Percentiles rank a stretch among this genome's conserved stretches.
phyloP scores from a whole-genome alignment of 495 filamentous ascomycete genomes.

The Pyrenopolyporus hunteri region DNA sequence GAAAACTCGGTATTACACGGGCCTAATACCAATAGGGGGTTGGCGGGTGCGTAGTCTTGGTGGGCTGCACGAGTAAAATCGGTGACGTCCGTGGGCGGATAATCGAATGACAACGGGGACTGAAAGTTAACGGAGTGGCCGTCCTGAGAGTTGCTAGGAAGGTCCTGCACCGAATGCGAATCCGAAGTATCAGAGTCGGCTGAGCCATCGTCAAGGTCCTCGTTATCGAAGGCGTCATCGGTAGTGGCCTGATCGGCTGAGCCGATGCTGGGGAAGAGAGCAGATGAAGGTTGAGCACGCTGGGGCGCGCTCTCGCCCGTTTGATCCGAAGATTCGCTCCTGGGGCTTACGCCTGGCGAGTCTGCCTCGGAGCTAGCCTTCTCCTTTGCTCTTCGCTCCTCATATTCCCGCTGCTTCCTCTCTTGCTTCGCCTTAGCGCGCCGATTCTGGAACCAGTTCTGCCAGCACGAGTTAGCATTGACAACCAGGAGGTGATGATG shows the following conservation, averaged over 20 bases:
- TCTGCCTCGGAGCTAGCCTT: conserved; percentile 51
- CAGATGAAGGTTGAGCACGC: conserved; percentile 46
- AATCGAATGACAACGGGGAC: conserved; percentile 15
- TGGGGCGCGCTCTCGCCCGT: conserved; percentile 43
- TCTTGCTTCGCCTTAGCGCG: conserved; percentile 84
- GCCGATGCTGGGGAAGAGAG: conserved; percentile 40
- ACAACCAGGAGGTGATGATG: not conserved
- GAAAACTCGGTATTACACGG: conserved; percentile 2
- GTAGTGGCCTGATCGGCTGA: conserved; percentile 19
- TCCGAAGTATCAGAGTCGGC: conserved; percentile 1
- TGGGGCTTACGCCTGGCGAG: conserved; percentile 41
- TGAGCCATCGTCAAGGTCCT: conserved; percentile 27
- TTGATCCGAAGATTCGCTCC: conserved; percentile 35
- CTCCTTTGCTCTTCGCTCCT: conserved; percentile 60
- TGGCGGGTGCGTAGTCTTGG: conserved; percentile 7
- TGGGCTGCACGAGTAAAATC: conserved; percentile 1
- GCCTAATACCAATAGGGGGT: not conserved
- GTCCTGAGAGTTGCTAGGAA: conserved; percentile 1
- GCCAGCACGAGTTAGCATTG: conserved; percentile 41
- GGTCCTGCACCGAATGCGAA: conserved; percentile 9
- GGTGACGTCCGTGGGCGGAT: not conserved
- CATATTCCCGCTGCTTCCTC: conserved; percentile 70
- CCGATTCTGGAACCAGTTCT: conserved; percentile 95
- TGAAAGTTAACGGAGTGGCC: conserved; percentile 5
- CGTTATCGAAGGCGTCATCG: conserved; percentile 29